Conservation (phyloP, 768 basidiomycete species). For the Trametes gibbosa region DNA sequence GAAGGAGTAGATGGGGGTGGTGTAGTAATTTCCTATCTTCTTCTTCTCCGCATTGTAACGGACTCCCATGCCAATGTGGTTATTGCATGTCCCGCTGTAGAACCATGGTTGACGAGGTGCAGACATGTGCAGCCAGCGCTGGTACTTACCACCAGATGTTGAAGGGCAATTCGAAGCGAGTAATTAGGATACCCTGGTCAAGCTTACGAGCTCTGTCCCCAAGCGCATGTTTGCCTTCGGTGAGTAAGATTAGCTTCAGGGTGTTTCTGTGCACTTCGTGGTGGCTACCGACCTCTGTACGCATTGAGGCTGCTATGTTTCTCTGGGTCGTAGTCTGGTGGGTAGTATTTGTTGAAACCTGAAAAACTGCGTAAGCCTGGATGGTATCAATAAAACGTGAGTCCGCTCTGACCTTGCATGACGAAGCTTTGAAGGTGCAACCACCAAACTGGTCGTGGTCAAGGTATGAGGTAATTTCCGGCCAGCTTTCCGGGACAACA, state of each 20-base stretch:
- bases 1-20: conserved; percentile 92
- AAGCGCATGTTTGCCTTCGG: conserved; percentile 86
- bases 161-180: conserved; percentile 93
- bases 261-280: neutral
- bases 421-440: conserved; percentile 2
- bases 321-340: conserved; percentile 70
- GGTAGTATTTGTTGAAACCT: conserved; percentile 82
- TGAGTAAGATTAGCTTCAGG: conserved; percentile 2
- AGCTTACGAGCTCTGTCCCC: conserved; percentile 93
- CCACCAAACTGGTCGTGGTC: neutral
- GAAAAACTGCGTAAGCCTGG: neutral
- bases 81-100: conserved; percentile 84
- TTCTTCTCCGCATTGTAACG: conserved; percentile 99
- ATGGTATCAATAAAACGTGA: neutral
- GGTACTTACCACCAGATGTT: conserved; percentile 89
- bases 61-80: conserved; percentile 98
- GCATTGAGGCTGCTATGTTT: conserved; percentile 73
- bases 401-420: conserved; percentile 42
- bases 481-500: neutral
- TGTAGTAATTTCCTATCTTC: conserved; percentile 92
- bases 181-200: conserved; percentile 94
- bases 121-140: neutral
- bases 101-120: neutral
- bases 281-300: conserved; percentile 49
- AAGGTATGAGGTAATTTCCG: conserved; percentile 6